These are phyloP conservation scores for Thozetella sp. DNA, from an alignment of 495 filamentous ascomycete species.

Conservation along the genomic window DNA sequence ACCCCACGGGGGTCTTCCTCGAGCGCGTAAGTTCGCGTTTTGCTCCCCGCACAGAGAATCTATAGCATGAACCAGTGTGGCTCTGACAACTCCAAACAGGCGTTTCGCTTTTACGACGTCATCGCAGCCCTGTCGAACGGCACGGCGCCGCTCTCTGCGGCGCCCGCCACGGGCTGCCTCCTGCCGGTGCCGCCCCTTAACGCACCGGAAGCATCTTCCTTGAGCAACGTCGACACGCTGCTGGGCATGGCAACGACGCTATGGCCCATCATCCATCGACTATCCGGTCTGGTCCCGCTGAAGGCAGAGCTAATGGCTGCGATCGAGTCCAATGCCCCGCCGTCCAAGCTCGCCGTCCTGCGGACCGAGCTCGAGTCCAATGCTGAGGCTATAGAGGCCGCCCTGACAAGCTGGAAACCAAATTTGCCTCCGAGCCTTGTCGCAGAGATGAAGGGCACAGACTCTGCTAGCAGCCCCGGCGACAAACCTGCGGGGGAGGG, in stretches of 20 bases:
- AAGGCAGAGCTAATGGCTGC: slow-evolving; percentile 51
- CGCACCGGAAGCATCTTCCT: slow-evolving; percentile 39
- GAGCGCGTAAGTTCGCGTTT: slow-evolving; percentile 48
- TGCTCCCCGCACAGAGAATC: background rate
- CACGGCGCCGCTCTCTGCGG: slow-evolving; percentile 54
- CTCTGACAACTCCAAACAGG: slow-evolving; percentile 32
- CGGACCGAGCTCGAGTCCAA: slow-evolving; percentile 56
- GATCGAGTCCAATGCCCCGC: slow-evolving; percentile 26
- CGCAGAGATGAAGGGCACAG: slow-evolving; percentile 7
- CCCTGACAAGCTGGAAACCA: slow-evolving; percentile 57
- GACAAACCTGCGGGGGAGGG: slow-evolving; percentile 7
- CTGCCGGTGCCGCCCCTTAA: slow-evolving; percentile 46
- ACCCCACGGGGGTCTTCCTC: slow-evolving; percentile 55
- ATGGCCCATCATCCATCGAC: slow-evolving; percentile 65
- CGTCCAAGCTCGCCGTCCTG: slow-evolving; percentile 52
- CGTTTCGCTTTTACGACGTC: slow-evolving; percentile 67
- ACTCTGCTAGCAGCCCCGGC: background rate
- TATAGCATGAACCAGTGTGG: too few species aligned
- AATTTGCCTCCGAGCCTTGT: slow-evolving; percentile 29
- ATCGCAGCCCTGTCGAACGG: slow-evolving; percentile 65
- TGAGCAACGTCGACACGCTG: slow-evolving; percentile 57
- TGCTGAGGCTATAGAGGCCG: slow-evolving; percentile 56
- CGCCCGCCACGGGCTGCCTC: slow-evolving; percentile 45
- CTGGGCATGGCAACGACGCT: slow-evolving; percentile 64
- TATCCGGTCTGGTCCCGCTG: slow-evolving; percentile 54